phyloP scores from a whole-genome alignment of 352 stramenopile species.

The Globisporangium paddicum region DNA sequence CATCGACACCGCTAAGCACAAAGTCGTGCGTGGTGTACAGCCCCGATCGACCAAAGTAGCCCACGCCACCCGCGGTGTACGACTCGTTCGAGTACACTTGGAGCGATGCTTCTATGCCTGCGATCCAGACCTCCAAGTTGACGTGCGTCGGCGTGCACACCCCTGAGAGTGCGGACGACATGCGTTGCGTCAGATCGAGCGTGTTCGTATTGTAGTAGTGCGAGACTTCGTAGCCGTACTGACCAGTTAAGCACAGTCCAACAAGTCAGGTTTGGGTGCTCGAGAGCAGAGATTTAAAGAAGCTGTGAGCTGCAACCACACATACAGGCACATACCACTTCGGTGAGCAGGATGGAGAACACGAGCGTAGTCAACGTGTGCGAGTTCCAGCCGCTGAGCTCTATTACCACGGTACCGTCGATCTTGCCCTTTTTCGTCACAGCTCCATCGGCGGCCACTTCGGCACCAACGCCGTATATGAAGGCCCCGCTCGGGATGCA shows the following conservation, averaged over 20 bases:
- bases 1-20: conserved; percentile 13
- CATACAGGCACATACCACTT: conserved; percentile 19
- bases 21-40: conserved; percentile 42
- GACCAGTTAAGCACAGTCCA: background rate
- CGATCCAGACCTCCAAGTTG: conserved; percentile 47
- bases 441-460: conserved; percentile 10
- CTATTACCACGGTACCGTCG: conserved; percentile 24
- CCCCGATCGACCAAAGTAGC: conserved; percentile 31
- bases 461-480: conserved; percentile 21
- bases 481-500: background rate
- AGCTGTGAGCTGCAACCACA: too few relatives aligned
- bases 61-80: conserved; percentile 24
- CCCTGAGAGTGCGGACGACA: conserved; percentile 24
- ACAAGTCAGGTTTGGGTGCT: background rate
- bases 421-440: conserved; percentile 10
- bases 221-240: conserved; percentile 32
- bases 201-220: conserved; percentile 11
- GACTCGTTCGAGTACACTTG: conserved; percentile 43
- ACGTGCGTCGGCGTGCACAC: conserved; percentile 39
- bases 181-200: conserved; percentile 22
- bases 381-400: conserved; percentile 8
- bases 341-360: conserved; percentile 5
- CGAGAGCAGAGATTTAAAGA: background rate
- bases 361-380: background rate
- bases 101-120: conserved; percentile 30